Evolutionary conservation across 164 flowering plant genomes (phyloP).

Genomic region (Buxus sempervirens): DNA sequence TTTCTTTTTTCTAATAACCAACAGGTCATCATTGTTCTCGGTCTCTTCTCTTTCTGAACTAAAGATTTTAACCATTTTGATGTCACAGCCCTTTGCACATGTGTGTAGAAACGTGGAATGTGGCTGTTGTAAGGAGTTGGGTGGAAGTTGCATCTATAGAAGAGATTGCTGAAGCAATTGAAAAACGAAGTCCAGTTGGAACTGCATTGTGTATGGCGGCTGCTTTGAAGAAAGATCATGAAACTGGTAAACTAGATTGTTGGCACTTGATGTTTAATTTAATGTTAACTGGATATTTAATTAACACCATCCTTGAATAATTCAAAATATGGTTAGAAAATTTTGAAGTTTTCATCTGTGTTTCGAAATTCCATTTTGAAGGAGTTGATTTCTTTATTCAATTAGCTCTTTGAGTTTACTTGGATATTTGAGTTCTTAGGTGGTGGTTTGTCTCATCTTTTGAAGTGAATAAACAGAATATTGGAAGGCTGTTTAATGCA

Average conservation of each 20-base stretch:
- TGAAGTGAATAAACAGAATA: no score
- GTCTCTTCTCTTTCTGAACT: neutral
- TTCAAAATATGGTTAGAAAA: neutral
- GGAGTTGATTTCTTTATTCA: no score
- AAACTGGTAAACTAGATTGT: constrained; percentile 51
- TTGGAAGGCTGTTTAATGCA: no score
- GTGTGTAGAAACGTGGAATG: constrained; percentile 88
- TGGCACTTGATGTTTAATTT: neutral
- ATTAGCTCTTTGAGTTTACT: no score
- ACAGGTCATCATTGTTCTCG: neutral
- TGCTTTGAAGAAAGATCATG: constrained; percentile 89
- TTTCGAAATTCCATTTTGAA: no score
- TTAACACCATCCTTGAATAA: neutral
- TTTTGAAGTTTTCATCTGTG: no score
- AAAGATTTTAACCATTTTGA: neutral
- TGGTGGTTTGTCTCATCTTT: no score
- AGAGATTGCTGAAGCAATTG: constrained; percentile 75
- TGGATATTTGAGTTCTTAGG: no score
- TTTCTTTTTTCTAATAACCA: neutral
- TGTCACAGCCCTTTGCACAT: constrained; percentile 84
- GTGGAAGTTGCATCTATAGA: constrained; percentile 76
- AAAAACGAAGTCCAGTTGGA: constrained; percentile 76
- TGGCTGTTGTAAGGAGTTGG: constrained; percentile 86
- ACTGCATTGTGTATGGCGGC: constrained; percentile 97
- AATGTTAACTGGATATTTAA: neutral